These are phyloP conservation scores for Linum tenue DNA, from an alignment of 345 rosid genomes.

Conservation along the genomic window DNA sequence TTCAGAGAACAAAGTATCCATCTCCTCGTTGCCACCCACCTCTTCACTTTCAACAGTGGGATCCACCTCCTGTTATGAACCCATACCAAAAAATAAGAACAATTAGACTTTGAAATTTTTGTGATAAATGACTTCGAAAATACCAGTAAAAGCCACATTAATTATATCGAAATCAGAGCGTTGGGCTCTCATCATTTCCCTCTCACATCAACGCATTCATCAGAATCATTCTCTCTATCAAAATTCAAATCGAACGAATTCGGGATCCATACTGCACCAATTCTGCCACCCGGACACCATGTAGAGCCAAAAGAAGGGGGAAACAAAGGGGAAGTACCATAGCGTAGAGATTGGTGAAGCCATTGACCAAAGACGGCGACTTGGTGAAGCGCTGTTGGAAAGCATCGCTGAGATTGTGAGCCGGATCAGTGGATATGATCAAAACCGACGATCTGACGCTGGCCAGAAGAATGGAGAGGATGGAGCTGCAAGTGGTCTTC, in stretches of 20 bases:
- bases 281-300: neutral
- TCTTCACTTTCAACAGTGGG: conserved; percentile 88
- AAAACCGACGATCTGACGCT: conserved; percentile 80
- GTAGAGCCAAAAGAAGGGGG: neutral
- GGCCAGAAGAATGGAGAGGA: conserved; percentile 69
- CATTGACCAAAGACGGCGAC: conserved; percentile 78
- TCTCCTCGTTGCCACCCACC: conserved; percentile 54
- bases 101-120: neutral
- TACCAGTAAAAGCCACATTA: neutral
- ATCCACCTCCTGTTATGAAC: conserved; percentile 73
- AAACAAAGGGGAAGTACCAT: conserved; percentile 39
- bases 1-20: conserved; percentile 87
- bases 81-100: neutral
- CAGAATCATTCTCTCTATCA: conserved; percentile 1
- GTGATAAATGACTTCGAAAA: no score
- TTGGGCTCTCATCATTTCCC: no score
- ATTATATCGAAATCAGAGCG: no score
- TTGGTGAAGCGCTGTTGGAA: conserved; percentile 95
- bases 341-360: conserved; percentile 86
- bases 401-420: conserved; percentile 99
- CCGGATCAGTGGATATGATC: conserved; percentile 98
- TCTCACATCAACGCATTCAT: no score
- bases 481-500: conserved; percentile 95
- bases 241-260: neutral
- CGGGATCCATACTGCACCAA: neutral